Conservation (phyloP, 768 basidiomycete species). For the Mycena epipterygia region DNA sequence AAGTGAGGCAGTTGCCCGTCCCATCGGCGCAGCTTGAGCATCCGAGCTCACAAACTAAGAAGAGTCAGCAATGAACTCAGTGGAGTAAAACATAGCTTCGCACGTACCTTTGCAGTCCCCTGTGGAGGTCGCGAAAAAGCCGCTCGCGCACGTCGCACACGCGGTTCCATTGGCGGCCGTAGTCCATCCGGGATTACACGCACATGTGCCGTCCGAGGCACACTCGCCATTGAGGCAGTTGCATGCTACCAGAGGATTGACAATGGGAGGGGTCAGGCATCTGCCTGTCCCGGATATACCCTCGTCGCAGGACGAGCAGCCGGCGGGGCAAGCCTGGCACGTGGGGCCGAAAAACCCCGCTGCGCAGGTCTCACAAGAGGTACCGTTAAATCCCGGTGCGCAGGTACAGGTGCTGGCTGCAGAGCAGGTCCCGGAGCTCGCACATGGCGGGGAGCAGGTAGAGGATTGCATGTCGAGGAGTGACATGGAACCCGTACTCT, state of each 20-base stretch:
- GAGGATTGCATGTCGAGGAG: conserved; percentile 81
- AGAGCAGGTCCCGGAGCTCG: conserved; percentile 80
- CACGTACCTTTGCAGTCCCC: conserved; percentile 81
- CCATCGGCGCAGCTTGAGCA: conserved; percentile 78
- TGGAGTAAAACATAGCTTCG: background rate
- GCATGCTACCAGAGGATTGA: conserved; percentile 74
- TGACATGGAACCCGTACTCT: conserved; percentile 62
- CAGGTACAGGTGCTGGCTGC: conserved; percentile 80
- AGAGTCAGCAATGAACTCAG: conserved; percentile 13
- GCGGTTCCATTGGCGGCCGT: conserved; percentile 78
- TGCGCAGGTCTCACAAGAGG: conserved; percentile 85
- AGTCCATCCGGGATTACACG: conserved; percentile 85
- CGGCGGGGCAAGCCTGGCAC: conserved; percentile 78
- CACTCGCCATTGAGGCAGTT: conserved; percentile 90
- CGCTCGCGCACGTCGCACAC: conserved; percentile 80
- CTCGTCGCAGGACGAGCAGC: conserved; percentile 81
- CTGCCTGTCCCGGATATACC: conserved; percentile 84
- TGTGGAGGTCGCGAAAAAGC: conserved; percentile 78
- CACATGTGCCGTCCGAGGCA: conserved; percentile 74
- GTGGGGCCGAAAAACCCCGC: conserved; percentile 81
- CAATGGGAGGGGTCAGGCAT: conserved; percentile 68
- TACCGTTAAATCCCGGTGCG: conserved; percentile 79
- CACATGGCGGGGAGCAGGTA: conserved; percentile 82
- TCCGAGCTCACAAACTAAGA: conserved; percentile 77
- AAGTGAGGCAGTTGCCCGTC: conserved; percentile 79